These are phyloP conservation scores for Yarrowia sp. DNA, from an alignment of 805 yeast genomes.

Conservation along the genomic window DNA sequence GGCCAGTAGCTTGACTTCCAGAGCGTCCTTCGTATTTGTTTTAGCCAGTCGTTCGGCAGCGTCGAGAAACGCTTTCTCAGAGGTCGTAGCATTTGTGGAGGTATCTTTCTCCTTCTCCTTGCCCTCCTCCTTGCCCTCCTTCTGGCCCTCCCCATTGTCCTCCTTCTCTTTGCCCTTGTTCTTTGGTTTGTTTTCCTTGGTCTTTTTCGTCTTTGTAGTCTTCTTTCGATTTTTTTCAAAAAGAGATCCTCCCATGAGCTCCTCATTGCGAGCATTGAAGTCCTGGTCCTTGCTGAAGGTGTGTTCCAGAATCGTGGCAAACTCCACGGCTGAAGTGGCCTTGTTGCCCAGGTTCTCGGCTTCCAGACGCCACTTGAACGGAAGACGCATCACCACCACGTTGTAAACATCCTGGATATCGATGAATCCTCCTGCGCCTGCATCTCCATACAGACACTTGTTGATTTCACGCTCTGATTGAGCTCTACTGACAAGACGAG, in stretches of 20 bases:
- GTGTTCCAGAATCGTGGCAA: conserved; percentile 36
- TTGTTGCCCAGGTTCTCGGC: conserved; percentile 6
- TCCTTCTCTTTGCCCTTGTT: neutral
- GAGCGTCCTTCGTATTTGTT: neutral
- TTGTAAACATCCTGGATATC: conserved; percentile 13
- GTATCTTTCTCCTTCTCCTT: neutral
- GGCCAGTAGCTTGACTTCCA: neutral
- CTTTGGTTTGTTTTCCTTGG: neutral
- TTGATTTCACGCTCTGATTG: conserved; percentile 30
- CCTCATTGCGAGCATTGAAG: conserved; percentile 23
- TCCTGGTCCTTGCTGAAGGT: conserved; percentile 27
- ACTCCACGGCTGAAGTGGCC: conserved; percentile 22
- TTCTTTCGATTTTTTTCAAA: conserved; percentile 28
- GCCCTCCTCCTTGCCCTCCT: neutral
- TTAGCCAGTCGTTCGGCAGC: neutral
- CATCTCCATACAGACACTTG: conserved; percentile 31
- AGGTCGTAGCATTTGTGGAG: neutral
- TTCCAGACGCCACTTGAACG: conserved; percentile 32
- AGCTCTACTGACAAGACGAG: conserved; percentile 28
- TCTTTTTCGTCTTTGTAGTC: conserved; percentile 1
- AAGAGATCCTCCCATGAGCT: conserved; percentile 34
- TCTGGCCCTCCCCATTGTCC: too few species aligned
- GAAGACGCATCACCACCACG: conserved; percentile 5
- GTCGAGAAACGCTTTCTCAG: neutral
- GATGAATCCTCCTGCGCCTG: conserved; percentile 1